Percentiles rank a stretch among this genome's conserved stretches.
Conservation (phyloP, 208 protist species). For the Borovskyia barvae region DNA sequence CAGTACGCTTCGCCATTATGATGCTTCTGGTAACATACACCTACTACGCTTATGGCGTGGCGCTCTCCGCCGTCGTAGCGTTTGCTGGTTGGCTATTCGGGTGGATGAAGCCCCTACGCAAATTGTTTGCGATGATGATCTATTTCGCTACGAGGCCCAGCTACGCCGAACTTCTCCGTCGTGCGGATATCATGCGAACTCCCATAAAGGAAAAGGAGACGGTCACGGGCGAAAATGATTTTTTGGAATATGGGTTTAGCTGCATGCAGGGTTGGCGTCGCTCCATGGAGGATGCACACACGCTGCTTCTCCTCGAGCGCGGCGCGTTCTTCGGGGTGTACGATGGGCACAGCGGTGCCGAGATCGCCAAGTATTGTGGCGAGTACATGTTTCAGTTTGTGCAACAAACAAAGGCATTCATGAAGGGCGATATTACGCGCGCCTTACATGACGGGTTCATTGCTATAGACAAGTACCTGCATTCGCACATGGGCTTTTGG, state of each 20-base stretch:
- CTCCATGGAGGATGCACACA: constrained; percentile 92
- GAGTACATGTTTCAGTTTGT: constrained; percentile 80
- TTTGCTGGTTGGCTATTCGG: constrained; percentile 18
- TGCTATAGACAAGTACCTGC: constrained; percentile 73
- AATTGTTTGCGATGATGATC: constrained; percentile 16
- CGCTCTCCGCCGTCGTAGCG: constrained; percentile 11
- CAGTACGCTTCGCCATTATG: constrained; percentile 10
- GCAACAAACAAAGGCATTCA: constrained; percentile 50
- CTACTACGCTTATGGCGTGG: constrained; percentile 17
- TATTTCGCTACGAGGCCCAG: constrained; percentile 19
- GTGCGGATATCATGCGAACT: constrained; percentile 85
- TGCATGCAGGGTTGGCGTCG: constrained; percentile 92
- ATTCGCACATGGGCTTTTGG: constrained; percentile 43
- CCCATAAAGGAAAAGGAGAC: constrained; percentile 81
- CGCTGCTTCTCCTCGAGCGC: constrained; percentile 57
- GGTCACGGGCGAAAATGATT: constrained; percentile 58
- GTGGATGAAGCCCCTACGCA: constrained; percentile 13
- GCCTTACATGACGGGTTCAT: constrained; percentile 89
- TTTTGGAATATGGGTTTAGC: constrained; percentile 63
- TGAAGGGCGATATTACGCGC: constrained; percentile 48
- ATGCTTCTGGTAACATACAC: constrained; percentile 7
- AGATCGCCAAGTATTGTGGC: constrained; percentile 73
- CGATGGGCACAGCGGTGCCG: constrained; percentile 87
- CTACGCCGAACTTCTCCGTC: constrained; percentile 69
- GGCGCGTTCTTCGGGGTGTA: constrained; percentile 90